Evolutionary conservation across 176 grass and related monocot species (phyloP), one percentile per base, ranked within the genome.

Genomic region (Thalia dealbata): DNA sequence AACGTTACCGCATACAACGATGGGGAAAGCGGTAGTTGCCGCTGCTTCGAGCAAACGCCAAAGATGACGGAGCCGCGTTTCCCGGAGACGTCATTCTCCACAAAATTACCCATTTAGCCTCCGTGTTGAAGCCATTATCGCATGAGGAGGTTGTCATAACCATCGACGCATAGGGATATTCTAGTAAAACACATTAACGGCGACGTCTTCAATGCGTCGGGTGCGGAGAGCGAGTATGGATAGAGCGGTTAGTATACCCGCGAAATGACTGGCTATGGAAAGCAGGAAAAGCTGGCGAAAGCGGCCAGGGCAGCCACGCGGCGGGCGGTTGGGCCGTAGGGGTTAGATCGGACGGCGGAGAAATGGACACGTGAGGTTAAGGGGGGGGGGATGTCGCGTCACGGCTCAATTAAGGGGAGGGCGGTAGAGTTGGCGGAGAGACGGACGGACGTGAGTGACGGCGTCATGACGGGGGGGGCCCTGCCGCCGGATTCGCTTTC

Each of bases 11-110:
- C 38, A 43, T 60, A 42, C 15, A 72, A 14, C 29, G 30, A 77
- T 42, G 29, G 18, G 52, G 65, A 38, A 35, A 73, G 77, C 61
- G 79, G 79, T 82, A 76, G 87, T 80, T 69, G 87, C 62, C 45
- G 75, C 15, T 83, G 10, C 83, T 83, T 89, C 83, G 50, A 86
- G 83, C 87, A 78, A 86, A 89, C 80, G 87, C 51, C 55, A 43
- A 42, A 76, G 41, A 50, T 75, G 69, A 81, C 73, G 83, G 83
- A 86, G 77, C 77, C 83, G 77, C 80, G 80, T 80, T 29, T 70
- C 50, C 21, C 56, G 45, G 45, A 58, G 21, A 1, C 3, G 19
- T 23, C 5, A 7, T 7, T 58, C 54, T 3, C 7, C 5, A 19
- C 43, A 5, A 55, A 59, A 61, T 76, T 35, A 69, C 72, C 7